phyloP scores from a whole-genome alignment of 306 rosid genomes.

The Pueraria montana region DNA sequence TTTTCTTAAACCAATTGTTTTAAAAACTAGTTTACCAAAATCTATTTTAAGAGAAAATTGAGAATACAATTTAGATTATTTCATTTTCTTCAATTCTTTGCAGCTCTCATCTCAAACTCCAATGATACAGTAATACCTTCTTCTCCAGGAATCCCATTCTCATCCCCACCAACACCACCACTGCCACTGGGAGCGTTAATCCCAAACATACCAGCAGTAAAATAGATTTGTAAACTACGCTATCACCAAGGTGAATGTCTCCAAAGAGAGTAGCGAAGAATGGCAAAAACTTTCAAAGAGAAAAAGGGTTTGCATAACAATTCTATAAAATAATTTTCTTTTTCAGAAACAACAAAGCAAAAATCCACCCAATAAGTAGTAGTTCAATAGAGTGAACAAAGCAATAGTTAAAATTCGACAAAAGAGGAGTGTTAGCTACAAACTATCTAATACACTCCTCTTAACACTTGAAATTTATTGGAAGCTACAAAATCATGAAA shows the following conservation, averaged over 20 bases:
- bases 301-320: background rate
- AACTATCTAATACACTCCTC: too few relatives aligned
- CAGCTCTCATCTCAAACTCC: background rate
- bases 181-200: background rate
- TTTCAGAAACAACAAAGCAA: background rate
- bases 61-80: background rate
- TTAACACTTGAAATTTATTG: too few relatives aligned
- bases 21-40: background rate
- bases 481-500: too few relatives aligned
- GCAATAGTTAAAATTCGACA: background rate
- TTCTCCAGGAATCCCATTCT: background rate
- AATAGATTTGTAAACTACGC: background rate
- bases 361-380: background rate
- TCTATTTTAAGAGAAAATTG: background rate
- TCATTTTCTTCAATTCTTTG: background rate
- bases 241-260: background rate
- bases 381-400: background rate
- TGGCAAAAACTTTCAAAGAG: background rate
- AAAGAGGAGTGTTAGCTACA: too few relatives aligned
- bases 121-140: background rate
- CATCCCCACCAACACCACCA: background rate
- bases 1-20: background rate
- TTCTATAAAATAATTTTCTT: background rate
- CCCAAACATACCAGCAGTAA: background rate
- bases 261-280: background rate